phyloP scores from a whole-genome alignment of 345 rosid genomes.

The Corymbia maculata region DNA sequence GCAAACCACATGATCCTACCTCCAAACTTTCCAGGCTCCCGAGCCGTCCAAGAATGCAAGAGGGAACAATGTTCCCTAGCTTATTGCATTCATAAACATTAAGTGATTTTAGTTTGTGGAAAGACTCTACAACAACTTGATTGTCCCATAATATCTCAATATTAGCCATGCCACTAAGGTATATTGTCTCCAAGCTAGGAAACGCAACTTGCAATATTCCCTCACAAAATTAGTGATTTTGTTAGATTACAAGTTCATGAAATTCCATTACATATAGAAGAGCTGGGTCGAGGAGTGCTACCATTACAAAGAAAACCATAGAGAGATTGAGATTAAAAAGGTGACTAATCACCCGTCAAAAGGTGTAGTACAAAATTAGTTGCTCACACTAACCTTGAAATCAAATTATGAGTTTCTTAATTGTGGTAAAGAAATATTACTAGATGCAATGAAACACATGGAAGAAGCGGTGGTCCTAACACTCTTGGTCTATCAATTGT shows the following conservation, averaged over 20 bases:
- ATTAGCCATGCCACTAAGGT: accelerated
- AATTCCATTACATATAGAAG: neutral
- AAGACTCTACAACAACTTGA: neutral
- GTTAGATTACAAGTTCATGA: neutral
- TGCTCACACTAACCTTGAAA: neutral
- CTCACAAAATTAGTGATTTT: accelerated
- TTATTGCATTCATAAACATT: accelerated
- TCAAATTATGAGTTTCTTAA: neutral
- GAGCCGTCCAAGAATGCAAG: neutral
- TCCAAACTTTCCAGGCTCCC: neutral
- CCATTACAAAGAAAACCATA: no score
- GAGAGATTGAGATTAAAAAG: neutral
- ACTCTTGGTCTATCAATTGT: neutral
- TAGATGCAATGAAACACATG: neutral
- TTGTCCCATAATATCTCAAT: no score
- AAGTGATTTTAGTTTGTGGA: neutral
- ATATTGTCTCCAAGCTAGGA: no score
- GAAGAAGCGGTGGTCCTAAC: neutral
- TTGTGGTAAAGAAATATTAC: neutral
- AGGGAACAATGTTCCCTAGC: neutral
- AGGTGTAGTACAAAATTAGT: neutral
- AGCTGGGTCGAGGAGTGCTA: neutral
- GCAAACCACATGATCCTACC: accelerated
- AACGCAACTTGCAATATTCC: accelerated
- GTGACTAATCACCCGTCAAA: neutral